These are phyloP conservation scores for Forsythia viridissima DNA, from an alignment of 257 asterid species.

Conservation along the genomic window DNA sequence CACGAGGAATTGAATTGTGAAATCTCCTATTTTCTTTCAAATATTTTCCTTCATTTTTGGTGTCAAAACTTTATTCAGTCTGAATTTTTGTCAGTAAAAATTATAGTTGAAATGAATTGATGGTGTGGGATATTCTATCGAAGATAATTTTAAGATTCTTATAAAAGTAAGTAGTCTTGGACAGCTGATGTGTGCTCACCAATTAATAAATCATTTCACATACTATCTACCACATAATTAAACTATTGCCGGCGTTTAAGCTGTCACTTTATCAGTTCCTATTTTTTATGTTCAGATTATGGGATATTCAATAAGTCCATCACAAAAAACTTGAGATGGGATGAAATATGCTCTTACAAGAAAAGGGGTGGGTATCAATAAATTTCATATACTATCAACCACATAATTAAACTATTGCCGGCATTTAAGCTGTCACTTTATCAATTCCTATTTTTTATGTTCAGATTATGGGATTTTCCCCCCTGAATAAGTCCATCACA, in stretches of 20 bases:
- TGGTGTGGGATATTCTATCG: not conserved
- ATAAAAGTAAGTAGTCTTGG: not conserved
- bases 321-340: not conserved
- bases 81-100: too few relatives aligned
- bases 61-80: too few relatives aligned
- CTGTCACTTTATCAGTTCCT: not conserved
- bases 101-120: not conserved
- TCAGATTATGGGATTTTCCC: not conserved
- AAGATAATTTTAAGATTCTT: not conserved
- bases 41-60: too few relatives aligned
- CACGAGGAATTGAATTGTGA: too few relatives aligned
- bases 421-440: not conserved
- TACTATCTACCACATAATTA: not conserved
- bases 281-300: not conserved
- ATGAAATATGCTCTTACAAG: conserved; percentile 12
- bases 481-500: not conserved
- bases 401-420: not conserved
- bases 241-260: not conserved
- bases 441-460: not conserved
- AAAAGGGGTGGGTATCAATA: not conserved
- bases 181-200: not conserved
- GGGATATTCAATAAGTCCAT: not conserved
- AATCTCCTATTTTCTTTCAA: too few relatives aligned
- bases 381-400: not conserved
- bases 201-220: not conserved